Evolutionary conservation across 2,329 filamentous ascomycete genomes (phyloP), one percentile per base, ranked within the genome.

Genomic region (Xylaria hypoxylon): DNA sequence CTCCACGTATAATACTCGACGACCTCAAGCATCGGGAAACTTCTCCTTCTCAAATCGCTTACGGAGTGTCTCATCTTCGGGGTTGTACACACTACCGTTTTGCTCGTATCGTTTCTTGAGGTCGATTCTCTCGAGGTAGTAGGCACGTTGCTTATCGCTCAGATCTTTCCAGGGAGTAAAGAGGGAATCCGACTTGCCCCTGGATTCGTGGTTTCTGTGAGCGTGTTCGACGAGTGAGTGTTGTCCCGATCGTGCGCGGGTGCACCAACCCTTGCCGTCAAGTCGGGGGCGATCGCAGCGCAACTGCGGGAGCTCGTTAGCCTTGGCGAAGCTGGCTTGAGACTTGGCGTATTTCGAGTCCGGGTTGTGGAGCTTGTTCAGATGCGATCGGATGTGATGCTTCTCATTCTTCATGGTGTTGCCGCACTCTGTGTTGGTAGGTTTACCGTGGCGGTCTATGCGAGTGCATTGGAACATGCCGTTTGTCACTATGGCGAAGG

Each of bases 191-290:
- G 52, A 58, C 4, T 22, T 28, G 40, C 48, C 64, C 17, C 8
- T 51, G 33, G 53, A 48, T 5, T 26, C 15, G 17, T 59, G 53
- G 8, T 26, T n/a, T 19, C 13, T 3, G n/a, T 31, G 47, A 44
- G 64, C 53, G 48, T 62, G 64, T 28, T 26, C 22, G 31, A 62
- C 40, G 13, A 53, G 53, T 11, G 52, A 62, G 13, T 52, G 28
- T 11, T 5, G 8, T 3, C 33, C 33, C 24, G 2, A 8, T 13
- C 26, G 51, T n/a, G 6, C 5, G n/a, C 10, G 6, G 31, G 8
- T 51, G 22, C 57, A 60, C 28, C 26, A 31, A 2, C 53, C 48
- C 17, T 28, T 8, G 44, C 55, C 62, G 28, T 56, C 38, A 31
- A 47, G 38, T 28, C 6, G n/a, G 7, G 63, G 58, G 7, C 45